Evolutionary conservation across 139 green algal species (phyloP).

Genomic region (Auxenochlorella protothecoides): DNA sequence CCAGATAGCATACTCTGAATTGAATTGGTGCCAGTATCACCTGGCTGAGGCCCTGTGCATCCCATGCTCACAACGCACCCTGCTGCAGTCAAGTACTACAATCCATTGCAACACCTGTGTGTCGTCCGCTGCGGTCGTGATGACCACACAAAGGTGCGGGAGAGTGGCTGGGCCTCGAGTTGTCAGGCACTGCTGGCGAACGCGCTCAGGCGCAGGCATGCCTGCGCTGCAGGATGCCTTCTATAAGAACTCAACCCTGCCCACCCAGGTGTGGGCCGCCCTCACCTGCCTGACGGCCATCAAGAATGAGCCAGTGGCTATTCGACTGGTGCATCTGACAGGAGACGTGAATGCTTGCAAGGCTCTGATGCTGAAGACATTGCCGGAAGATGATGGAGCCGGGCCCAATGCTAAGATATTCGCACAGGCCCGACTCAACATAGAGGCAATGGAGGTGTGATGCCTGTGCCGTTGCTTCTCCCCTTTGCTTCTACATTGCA

Average conservation of each 20-base stretch:
- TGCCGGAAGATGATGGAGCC: no score
- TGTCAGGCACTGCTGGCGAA: background rate
- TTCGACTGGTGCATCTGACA: slow-evolving; percentile 20
- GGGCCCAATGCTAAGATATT: background rate
- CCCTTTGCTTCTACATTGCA: background rate
- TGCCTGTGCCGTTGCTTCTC: no score
- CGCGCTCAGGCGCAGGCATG: background rate
- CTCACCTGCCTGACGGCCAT: slow-evolving; percentile 22
- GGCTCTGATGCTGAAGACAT: no score
- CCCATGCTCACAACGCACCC: background rate
- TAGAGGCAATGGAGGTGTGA: slow-evolving; percentile 14
- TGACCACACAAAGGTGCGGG: slow-evolving; percentile 21
- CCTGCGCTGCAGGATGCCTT: background rate
- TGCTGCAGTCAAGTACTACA: slow-evolving; percentile 36
- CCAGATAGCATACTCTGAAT: background rate
- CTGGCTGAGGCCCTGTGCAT: background rate
- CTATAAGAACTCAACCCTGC: background rate
- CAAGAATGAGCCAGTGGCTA: slow-evolving; percentile 12
- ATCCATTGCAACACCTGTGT: slow-evolving; percentile 24
- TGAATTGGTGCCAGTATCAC: background rate
- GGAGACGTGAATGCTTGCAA: slow-evolving; percentile 11
- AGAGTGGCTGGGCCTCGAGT: no score
- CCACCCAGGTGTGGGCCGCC: slow-evolving; percentile 20
- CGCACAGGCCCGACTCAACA: slow-evolving; percentile 3
- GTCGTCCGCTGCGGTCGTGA: slow-evolving; percentile 27